Base-by-base conservation (phyloP, 2,329 filamentous ascomycete species). In the Pyricularia sp. region DNA sequence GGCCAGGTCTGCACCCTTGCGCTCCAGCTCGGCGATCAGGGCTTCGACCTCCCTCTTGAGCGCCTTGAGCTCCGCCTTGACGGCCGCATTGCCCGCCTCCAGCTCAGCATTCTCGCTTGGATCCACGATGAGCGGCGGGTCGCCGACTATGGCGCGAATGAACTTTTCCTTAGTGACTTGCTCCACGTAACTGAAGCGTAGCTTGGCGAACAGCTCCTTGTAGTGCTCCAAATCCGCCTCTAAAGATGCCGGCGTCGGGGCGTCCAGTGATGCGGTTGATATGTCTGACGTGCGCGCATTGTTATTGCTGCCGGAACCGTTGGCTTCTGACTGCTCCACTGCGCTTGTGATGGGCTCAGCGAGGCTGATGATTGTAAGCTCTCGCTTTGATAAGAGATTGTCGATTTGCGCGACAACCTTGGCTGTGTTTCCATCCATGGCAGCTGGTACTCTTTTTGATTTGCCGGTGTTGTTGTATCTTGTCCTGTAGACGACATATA, bases 121-220 rank as follows among this genome's bases (percentile, higher is more conserved):
- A 59, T 90, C 90, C 69, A 97, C 92, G 64, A 98, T 90, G 20
- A 94, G 84, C 0, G 94, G 95, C 66, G 94, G 93, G 71, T 97
- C 92, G 71, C 92, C 93, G 20, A 96, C 93, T 73, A 98, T 96
- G 72, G 92, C 90, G 73, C 93, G 92, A 68, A 99, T 90, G 79
- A 97, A 98, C 76, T 97, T 97, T 78, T 99, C 95, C 80, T 98
- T 99, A 64, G 94, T 98, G 71, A 98, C 93, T 82, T 98, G 95
- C 80, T 99, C 95, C 74, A 97, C 91, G 80, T 98, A 98, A 72
- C 92, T 96, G 83, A 98, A 98, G 73, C 94, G 92, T 58, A 98
- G 85, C 81, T 99, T 98, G 61, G 93, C 91, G 79, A 98, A 99
- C 25, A 98, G 87, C 79, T 97, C 94, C 81, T 92, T 93, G 82